Base-by-base conservation (phyloP, 1,139 yeast genomes). In the Candida sanyaensis region DNA sequence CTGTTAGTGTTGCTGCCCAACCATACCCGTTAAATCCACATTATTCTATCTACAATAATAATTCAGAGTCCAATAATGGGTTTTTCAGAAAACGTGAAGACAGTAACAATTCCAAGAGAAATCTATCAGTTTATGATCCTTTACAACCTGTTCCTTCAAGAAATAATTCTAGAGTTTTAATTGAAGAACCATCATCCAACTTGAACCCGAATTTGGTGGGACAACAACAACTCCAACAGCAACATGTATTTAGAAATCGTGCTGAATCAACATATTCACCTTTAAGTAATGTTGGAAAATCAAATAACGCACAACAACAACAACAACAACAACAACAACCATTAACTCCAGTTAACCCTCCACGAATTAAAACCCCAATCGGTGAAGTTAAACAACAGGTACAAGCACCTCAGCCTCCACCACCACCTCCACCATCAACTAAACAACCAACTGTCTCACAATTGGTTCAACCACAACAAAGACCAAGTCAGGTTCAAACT, bases 11-110 rank as follows among this genome's bases (percentile, higher is more conserved):
- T 32, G 65, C 66, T 6, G 73, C 74, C 3, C 75, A 71, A 53
- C 67, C 62, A 42, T 71, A 71, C 45, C 74, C 76, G 1, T 54
- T 71, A 37, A 69, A 71, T 48, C 75, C 74, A 1, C 69, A 71
- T 50, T 71, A 69, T 53, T 55, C 71, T 17, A 60, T 66, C 32
- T 65, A 64, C 51, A 31, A n/a, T 30, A 41, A 32, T 11, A 40
- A 12, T 13, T 31, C 43, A 6, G 43, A 41, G 3, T 17, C 30
- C 21, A 57, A 43, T 32, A 47, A 44, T 37, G 53, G 50, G 23
- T 46, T 48, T 8, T 44, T 49, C 13, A 29, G 40, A n/a, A 24
- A 45, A 23, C 41, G 44, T 11, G 30, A 30, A 12, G 48, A 44
- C 7, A 46, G 40, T 8, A 36, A 33, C 37, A 47, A 42, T 17